A percentile compares a stretch with the other conserved stretches of the same genome.
These are phyloP conservation scores for Sordariomycetes sp. DNA, from an alignment of 2,329 filamentous ascomycete species.

Conservation along the genomic window DNA sequence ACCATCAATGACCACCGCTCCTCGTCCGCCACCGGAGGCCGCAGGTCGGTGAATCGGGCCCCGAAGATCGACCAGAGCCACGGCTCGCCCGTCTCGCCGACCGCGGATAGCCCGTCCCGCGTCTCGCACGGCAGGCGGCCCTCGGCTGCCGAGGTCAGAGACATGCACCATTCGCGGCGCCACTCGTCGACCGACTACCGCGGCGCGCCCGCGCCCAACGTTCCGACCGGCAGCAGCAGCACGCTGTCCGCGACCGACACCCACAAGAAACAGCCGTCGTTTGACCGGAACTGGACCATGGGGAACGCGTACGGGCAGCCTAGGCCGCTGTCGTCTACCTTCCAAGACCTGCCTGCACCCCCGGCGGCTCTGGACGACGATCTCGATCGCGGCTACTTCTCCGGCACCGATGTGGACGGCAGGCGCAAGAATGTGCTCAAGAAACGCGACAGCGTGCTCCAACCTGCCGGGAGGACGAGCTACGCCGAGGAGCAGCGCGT, in stretches of 20 bases:
- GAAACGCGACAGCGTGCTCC: slow-evolving; percentile 54
- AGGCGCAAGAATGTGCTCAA: slow-evolving; percentile 67
- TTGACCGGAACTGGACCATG: slow-evolving; percentile 58
- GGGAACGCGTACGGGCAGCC: slow-evolving; percentile 29
- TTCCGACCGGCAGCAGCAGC: background rate
- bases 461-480: slow-evolving; percentile 57
- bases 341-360: slow-evolving; percentile 22
- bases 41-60: slow-evolving; percentile 35
- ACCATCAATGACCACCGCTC: slow-evolving; percentile 29
- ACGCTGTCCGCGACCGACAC: slow-evolving; percentile 7
- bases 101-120: slow-evolving; percentile 30
- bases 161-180: slow-evolving; percentile 70
- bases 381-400: slow-evolving; percentile 84
- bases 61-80: slow-evolving; percentile 30
- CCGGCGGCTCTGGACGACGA: slow-evolving; percentile 28
- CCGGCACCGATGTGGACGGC: slow-evolving; percentile 70
- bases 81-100: slow-evolving; percentile 24
- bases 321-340: slow-evolving; percentile 37
- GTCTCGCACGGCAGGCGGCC: slow-evolving; percentile 45
- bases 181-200: slow-evolving; percentile 78
- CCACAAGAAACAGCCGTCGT: slow-evolving; percentile 57
- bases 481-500: slow-evolving; percentile 62
- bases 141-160: slow-evolving; percentile 70
- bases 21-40: slow-evolving; percentile 31
- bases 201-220: slow-evolving; percentile 14